Evolutionary conservation across 257 asterid genomes (phyloP).

Genomic region (Nicotiana tabacum): DNA sequence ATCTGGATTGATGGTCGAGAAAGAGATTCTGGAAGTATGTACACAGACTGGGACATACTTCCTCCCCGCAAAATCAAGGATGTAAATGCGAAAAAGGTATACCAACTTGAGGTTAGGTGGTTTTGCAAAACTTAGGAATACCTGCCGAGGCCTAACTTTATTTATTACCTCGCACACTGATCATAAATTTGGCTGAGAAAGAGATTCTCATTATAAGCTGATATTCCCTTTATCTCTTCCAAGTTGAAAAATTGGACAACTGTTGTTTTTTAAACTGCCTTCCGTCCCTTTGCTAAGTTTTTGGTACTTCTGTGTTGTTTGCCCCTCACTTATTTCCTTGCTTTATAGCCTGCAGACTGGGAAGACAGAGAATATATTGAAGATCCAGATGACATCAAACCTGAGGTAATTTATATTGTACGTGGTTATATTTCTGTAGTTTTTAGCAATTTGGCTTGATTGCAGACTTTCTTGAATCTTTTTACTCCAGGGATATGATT

Average conservation of each 20-base stretch:
- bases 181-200: neutral
- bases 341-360: constrained; percentile 87
- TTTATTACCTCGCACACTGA: neutral
- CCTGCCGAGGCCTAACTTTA: neutral
- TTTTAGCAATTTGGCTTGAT: neutral
- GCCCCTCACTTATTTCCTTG: neutral
- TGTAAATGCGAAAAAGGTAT: constrained; percentile 26
- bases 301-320: neutral
- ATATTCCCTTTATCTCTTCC: neutral
- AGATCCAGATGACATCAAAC: constrained; percentile 75
- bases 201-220: neutral
- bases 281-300: neutral
- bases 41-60: constrained; percentile 27
- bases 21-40: constrained; percentile 27
- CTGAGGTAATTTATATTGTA: constrained; percentile 48
- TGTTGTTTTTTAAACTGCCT: neutral
- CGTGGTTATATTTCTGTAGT: neutral
- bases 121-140: neutral
- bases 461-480: neutral
- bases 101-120: constrained; percentile 3
- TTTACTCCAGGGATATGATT: constrained; percentile 74
- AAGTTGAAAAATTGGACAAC: neutral
- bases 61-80: constrained; percentile 26
- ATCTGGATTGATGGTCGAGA: constrained; percentile 21
- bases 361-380: constrained; percentile 86